phyloP scores from a whole-genome alignment of 768 basidiomycete species.

The Trametes elegans region DNA sequence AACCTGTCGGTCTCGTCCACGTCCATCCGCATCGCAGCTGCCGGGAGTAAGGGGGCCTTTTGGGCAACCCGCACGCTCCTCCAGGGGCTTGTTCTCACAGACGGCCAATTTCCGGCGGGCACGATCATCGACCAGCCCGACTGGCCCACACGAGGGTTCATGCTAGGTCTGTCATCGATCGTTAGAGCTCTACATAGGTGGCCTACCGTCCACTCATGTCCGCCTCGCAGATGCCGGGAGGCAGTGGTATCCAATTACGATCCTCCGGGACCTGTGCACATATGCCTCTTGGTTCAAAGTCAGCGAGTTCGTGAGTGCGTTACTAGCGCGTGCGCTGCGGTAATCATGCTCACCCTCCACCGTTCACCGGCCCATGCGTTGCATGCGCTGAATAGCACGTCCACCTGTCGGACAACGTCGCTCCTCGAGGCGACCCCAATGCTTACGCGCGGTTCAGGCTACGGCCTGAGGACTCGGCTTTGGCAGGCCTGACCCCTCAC shows the following conservation, averaged over 20 bases:
- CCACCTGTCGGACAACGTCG: constrained; percentile 29
- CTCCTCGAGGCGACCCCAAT: constrained; percentile 16
- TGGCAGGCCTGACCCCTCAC: constrained; percentile 26
- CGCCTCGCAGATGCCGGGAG: constrained; percentile 22
- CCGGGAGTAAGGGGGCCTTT: constrained; percentile 27
- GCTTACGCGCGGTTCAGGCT: constrained; percentile 31
- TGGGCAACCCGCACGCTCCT: constrained; percentile 30
- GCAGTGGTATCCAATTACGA: constrained; percentile 28
- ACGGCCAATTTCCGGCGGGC: constrained; percentile 24
- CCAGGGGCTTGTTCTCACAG: constrained; percentile 24
- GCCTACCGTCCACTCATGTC: not conserved
- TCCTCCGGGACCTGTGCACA: constrained; percentile 27
- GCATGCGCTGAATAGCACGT: constrained; percentile 20
- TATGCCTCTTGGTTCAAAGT: constrained; percentile 30
- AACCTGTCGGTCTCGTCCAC: constrained; percentile 15
- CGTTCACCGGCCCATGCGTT: not conserved
- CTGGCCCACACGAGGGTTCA: constrained; percentile 28
- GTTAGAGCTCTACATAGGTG: not conserved
- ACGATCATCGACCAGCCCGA: constrained; percentile 26
- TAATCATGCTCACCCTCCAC: not conserved
- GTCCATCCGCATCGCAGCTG: constrained; percentile 21
- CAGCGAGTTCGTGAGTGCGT: constrained; percentile 27
- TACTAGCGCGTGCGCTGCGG: not conserved
- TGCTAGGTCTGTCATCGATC: constrained; percentile 23
- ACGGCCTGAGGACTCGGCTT: constrained; percentile 20